Evolutionary conservation across 2,329 filamentous ascomycete species (phyloP).

Genomic region (Botrytis byssoidea): DNA sequence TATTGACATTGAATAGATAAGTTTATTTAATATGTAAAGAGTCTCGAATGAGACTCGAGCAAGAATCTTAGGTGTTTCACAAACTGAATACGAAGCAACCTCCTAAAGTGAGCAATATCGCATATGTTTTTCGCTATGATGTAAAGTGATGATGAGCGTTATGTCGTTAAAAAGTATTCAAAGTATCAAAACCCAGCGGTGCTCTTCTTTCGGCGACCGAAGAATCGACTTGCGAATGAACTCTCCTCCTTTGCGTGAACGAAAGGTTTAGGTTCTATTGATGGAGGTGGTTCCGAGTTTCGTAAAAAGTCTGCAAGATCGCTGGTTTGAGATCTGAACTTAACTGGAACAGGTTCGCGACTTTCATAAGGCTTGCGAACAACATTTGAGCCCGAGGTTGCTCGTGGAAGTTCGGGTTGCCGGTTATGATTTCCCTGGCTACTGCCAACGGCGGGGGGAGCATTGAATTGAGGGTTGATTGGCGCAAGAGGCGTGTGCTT

Average conservation of each 20-base stretch:
- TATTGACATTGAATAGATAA: conserved; percentile 4
- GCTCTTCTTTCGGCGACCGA: conserved; percentile 20
- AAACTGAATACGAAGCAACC: not conserved
- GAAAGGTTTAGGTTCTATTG: conserved; percentile 10
- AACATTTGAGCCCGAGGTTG: conserved; percentile 29
- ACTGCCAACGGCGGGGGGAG: conserved; percentile 53
- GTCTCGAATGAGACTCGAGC: not conserved
- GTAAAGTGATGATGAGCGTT: not conserved
- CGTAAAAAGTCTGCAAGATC: conserved; percentile 70
- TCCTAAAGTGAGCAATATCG: not conserved
- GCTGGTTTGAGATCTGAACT: conserved; percentile 47
- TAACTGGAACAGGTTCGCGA: conserved; percentile 32
- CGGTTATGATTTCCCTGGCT: conserved; percentile 27
- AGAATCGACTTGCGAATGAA: conserved; percentile 21
- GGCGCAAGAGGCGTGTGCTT: conserved; percentile 32
- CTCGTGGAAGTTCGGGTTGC: conserved; percentile 30
- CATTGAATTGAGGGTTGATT: conserved; percentile 47
- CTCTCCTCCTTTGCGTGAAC: conserved; percentile 17
- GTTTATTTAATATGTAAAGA: not conserved
- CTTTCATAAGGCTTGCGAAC: conserved; percentile 53
- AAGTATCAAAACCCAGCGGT: conserved; percentile 7
- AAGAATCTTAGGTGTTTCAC: not conserved
- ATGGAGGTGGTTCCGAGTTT: conserved; percentile 31
- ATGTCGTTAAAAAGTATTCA: not conserved
- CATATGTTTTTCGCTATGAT: not conserved